Base-by-base conservation (phyloP, 2,329 filamentous ascomycete species). In the Sarocladium oryzae region DNA sequence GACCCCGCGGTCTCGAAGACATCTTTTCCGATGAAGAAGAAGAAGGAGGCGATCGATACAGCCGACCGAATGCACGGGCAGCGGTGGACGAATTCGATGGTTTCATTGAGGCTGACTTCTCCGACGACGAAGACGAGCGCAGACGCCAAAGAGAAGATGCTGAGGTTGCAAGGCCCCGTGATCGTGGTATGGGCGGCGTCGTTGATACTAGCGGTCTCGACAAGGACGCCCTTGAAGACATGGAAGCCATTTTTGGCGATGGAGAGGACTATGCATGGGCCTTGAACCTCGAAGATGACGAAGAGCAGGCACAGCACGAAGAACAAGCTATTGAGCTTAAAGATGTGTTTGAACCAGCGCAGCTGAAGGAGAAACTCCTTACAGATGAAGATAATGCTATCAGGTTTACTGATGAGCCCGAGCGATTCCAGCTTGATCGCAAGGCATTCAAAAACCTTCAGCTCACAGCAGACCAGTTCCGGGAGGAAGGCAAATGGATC, bases 11-110 rank as follows among this genome's bases (percentile, higher is more conserved):
- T 21, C 81, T 97, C 15, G 86, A 90, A 58, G 86, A 96, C 59
- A 97, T 99, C 58, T 99, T 99, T 68, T 91, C 89, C 32, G 92
- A 96, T 58, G 92, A 96, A 50, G 92, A 97, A 55, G 91, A 95
- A 51, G 83, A 87, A 16, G 82, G 78, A 52, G 77, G 56, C 51
- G 78, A 81, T 5, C 70, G 67, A 2, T 81, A 79, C 53, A 70
- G 69, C 30, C 70, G 79, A 56, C 68, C 74, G 4, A 73, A 67
- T 56, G 79, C 81, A 55, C 78, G 86, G 53, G 75, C 76, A 32
- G 30, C 26, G 2, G 80, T 81, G 43, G 88, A 95, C 66, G 89
- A 95, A 62, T 89, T 95, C 66, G 89, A 89, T 54, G 91, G 92
- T 65, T 99, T 99, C 68, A 99, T 99, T 63, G 92, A 97, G 65